These are phyloP conservation scores for Escovopsis sp. DNA, from an alignment of 2,329 filamentous ascomycete species.

Conservation along the genomic window DNA sequence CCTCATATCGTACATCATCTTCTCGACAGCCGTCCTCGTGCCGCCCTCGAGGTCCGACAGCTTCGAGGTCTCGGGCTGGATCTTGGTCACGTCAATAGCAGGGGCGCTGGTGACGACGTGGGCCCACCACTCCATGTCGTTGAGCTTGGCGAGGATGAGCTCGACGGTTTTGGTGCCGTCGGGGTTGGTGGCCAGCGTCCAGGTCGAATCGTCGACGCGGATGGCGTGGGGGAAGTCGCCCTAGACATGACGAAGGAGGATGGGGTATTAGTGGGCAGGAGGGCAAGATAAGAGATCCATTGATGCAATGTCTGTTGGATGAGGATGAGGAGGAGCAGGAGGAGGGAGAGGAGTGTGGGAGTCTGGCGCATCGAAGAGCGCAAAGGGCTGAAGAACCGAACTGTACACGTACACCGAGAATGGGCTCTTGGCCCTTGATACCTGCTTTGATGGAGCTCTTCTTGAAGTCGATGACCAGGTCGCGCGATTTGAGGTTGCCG, in stretches of 20 bases:
- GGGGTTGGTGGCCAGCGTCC: slow-evolving; percentile 65
- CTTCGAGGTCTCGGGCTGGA: slow-evolving; percentile 83
- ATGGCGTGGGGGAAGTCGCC: slow-evolving; percentile 74
- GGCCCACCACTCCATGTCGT: slow-evolving; percentile 98
- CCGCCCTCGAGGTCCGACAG: slow-evolving; percentile 87
- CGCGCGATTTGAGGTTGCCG: slow-evolving; percentile 67
- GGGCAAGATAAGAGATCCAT: background rate
- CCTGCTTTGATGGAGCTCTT: slow-evolving; percentile 64
- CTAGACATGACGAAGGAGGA: slow-evolving; percentile 27
- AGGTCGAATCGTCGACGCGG: slow-evolving; percentile 75
- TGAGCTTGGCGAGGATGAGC: slow-evolving; percentile 85
- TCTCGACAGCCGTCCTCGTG: slow-evolving; percentile 95
- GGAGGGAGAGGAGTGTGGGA: background rate
- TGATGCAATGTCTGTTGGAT: too few species aligned
- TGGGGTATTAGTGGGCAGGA: background rate
- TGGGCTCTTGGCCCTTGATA: slow-evolving; percentile 75
- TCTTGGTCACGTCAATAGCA: slow-evolving; percentile 89
- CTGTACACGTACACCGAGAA: slow-evolving; percentile 54
- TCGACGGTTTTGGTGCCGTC: slow-evolving; percentile 55
- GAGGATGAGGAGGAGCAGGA: too few species aligned
- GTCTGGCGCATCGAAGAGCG: background rate
- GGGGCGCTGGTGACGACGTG: slow-evolving; percentile 79
- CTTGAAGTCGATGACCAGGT: slow-evolving; percentile 71
- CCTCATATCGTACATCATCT: slow-evolving; percentile 99
- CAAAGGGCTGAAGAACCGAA: background rate